Percentiles rank a stretch among this genome's conserved stretches.
Evolutionary conservation across 495 filamentous ascomycete species (phyloP).

Genomic region (Staphylotrichum longicolle): DNA sequence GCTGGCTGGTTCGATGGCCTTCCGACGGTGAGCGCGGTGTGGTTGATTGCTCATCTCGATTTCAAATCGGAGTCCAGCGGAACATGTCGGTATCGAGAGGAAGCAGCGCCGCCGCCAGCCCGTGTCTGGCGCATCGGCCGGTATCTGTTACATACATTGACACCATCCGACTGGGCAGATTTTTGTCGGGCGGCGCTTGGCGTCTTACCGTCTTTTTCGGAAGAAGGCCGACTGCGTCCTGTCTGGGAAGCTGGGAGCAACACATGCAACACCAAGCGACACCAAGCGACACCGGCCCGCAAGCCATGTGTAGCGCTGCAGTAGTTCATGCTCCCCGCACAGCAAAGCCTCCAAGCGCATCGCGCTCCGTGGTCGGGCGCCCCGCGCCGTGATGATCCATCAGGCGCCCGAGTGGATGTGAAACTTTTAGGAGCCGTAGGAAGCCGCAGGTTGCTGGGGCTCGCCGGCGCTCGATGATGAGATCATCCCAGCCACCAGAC

Average conservation of each 20-base stretch:
- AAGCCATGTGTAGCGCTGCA: conserved; percentile 7
- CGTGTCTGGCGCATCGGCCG: neutral
- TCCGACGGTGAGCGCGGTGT: conserved; percentile 3
- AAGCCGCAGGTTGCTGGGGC: conserved; percentile 10
- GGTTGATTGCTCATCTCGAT: conserved; percentile 19
- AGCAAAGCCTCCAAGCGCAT: no score
- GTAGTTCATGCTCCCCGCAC: neutral
- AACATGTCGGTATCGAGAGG: neutral
- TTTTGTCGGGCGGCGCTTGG: neutral
- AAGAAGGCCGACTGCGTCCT: neutral
- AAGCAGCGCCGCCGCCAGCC: conserved; percentile 1
- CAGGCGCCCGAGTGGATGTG: no score
- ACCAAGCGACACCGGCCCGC: neutral
- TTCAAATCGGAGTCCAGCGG: conserved; percentile 10
- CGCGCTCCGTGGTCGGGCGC: no score
- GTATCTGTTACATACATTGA: conserved; percentile 6
- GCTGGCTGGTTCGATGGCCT: conserved; percentile 3
- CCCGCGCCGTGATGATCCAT: no score
- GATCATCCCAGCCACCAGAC: conserved; percentile 9
- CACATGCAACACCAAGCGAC: neutral
- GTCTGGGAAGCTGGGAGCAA: conserved; percentile 2
- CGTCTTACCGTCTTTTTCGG: conserved; percentile 8
- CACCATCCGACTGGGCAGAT: conserved; percentile 9
- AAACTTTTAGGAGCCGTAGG: neutral
- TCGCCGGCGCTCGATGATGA: neutral